Percentiles rank a stretch among this genome's conserved stretches.
These are phyloP conservation scores for Clavariopsis aquatica DNA, from an alignment of 495 filamentous ascomycete species.

Conservation along the genomic window DNA sequence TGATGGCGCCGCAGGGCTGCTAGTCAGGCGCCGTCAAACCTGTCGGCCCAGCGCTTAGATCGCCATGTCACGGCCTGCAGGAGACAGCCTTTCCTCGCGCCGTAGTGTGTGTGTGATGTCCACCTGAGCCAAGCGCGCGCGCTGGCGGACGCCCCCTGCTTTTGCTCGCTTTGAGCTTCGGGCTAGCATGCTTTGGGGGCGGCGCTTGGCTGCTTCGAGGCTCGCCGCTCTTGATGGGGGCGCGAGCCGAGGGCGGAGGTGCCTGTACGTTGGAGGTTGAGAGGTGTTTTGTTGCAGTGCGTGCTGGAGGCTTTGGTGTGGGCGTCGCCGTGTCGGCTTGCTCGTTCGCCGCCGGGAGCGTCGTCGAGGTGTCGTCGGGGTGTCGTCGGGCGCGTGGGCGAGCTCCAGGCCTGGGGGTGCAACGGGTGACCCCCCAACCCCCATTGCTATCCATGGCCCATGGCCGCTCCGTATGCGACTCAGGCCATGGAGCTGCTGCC, in stretches of 20 bases:
- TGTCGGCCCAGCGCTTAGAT: constrained; percentile 2
- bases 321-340: neutral
- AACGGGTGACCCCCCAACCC: neutral
- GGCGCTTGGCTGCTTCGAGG: neutral
- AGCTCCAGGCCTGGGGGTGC: neutral
- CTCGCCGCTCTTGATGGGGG: neutral
- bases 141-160: neutral
- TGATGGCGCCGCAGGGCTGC: neutral
- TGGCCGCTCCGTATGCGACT: neutral
- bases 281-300: too few relatives aligned
- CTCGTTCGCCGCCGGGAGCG: neutral
- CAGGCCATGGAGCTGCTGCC: too few relatives aligned
- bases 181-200: neutral
- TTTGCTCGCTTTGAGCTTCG: neutral
- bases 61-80: constrained; percentile 4
- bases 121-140: constrained; percentile 8
- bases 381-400: neutral
- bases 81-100: neutral
- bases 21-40: neutral
- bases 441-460: neutral
- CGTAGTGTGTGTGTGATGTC: neutral
- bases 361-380: too few relatives aligned
- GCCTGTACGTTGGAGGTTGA: too few relatives aligned
- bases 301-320: too few relatives aligned
- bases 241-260: too few relatives aligned